These are phyloP conservation scores for Elasticomyces elasticus DNA, from an alignment of 495 filamentous ascomycete species.

Conservation along the genomic window DNA sequence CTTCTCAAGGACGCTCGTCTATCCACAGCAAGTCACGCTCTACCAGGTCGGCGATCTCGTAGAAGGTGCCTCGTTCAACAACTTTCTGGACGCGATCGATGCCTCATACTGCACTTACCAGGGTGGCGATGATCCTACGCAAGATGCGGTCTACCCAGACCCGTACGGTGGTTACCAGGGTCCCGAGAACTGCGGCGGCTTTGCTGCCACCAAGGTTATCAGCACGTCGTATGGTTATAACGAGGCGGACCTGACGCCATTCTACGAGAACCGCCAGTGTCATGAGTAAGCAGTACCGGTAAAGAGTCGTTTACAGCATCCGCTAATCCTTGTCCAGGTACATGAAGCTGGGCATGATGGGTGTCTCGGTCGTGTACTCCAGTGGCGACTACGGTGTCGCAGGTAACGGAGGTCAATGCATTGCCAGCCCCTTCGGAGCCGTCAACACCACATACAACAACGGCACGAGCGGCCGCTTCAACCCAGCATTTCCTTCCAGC, in stretches of 20 bases:
- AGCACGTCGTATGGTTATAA: constrained; percentile 48
- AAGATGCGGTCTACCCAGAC: constrained; percentile 37
- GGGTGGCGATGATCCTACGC: constrained; percentile 32
- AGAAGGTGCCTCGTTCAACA: constrained; percentile 32
- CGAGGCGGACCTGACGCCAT: constrained; percentile 42
- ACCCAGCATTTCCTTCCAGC: constrained; percentile 57
- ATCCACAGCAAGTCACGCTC: constrained; percentile 35
- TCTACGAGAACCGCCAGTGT: constrained; percentile 50
- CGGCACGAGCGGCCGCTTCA: constrained; percentile 41
- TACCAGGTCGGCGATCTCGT: constrained; percentile 34
- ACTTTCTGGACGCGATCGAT: constrained; percentile 39
- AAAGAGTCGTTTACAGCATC: no score
- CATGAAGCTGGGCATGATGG: constrained; percentile 57
- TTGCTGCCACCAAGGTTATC: constrained; percentile 50
- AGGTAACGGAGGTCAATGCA: constrained; percentile 47
- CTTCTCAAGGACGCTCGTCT: constrained; percentile 32
- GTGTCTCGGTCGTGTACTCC: constrained; percentile 50
- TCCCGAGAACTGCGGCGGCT: constrained; percentile 37
- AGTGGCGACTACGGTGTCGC: constrained; percentile 54
- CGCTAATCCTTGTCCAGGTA: no score
- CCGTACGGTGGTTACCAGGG: constrained; percentile 36
- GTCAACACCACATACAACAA: constrained; percentile 60
- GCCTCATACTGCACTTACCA: constrained; percentile 34
- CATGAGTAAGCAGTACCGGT: no score
- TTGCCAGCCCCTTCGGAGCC: constrained; percentile 25